Conservation (phyloP, 352 stramenopile genomes). For the Phytophthora ramorum region DNA sequence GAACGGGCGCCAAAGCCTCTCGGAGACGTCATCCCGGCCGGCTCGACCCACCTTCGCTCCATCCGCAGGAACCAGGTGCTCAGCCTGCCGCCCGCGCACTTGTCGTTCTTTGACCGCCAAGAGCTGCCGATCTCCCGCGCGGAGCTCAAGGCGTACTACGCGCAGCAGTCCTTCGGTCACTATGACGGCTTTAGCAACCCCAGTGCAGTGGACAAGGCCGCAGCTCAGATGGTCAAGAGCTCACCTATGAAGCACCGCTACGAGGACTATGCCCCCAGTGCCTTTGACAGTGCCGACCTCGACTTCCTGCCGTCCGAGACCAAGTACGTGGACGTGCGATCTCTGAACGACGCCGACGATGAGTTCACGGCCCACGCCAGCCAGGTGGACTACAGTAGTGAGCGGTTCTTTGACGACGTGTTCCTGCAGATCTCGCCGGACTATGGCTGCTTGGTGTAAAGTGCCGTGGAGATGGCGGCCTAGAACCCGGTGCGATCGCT, state of each 20-base stretch:
- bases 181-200: conserved; percentile 22
- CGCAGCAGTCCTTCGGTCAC: conserved; percentile 22
- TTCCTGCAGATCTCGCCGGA: conserved; percentile 82
- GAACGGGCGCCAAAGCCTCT: conserved; percentile 51
- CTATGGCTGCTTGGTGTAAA: conserved; percentile 70
- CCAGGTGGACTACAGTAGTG: conserved; percentile 73
- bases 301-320: conserved; percentile 50
- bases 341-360: conserved; percentile 54
- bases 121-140: conserved; percentile 8
- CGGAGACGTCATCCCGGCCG: conserved; percentile 49
- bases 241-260: conserved; percentile 12
- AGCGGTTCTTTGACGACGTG: conserved; percentile 80
- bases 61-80: conserved; percentile 58
- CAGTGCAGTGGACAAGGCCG: conserved; percentile 21
- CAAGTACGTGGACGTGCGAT: conserved; percentile 65
- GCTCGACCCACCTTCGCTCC: conserved; percentile 48
- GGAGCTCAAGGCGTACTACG: conserved; percentile 24
- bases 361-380: conserved; percentile 53
- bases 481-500: conserved; percentile 25
- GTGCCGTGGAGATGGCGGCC: neutral
- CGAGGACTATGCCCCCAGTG: conserved; percentile 43
- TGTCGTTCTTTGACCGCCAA: conserved; percentile 28
- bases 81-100: conserved; percentile 28
- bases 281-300: conserved; percentile 32
- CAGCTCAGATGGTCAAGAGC: conserved; percentile 23